phyloP scores from a whole-genome alignment of 2,329 filamentous ascomycete genomes.

The Aspergillus pseudoterreus region DNA sequence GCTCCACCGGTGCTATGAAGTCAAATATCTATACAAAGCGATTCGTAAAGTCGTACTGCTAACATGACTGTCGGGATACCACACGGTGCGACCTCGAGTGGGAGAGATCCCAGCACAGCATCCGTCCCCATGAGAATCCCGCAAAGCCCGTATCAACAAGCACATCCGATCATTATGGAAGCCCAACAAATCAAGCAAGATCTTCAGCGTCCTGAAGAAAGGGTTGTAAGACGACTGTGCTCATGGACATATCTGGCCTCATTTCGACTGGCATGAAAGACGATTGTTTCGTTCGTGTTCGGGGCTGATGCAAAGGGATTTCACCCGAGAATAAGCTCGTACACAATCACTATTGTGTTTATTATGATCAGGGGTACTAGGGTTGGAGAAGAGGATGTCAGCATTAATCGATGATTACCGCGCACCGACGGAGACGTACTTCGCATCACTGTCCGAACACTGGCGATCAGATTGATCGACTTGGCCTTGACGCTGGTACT shows the following conservation, averaged over 20 bases:
- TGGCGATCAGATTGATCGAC: constrained; percentile 83
- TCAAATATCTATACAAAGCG: constrained; percentile 1
- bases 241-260: no score
- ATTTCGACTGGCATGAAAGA: no score
- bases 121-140: not conserved
- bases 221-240: no score
- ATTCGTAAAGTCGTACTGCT: not conserved
- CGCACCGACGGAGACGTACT: constrained; percentile 56
- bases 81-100: not conserved
- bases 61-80: not conserved
- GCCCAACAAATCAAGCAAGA: no score
- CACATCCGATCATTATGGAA: no score
- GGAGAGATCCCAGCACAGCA: not conserved
- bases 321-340: constrained; percentile 73
- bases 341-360: constrained; percentile 78
- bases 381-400: not conserved
- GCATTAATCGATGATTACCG: not conserved
- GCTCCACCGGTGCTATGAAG: not conserved
- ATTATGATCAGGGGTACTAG: constrained; percentile 75
- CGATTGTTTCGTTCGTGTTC: not conserved
- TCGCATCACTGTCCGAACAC: constrained; percentile 86
- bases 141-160: no score
- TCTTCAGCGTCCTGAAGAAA: no score
- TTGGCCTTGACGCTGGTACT: constrained; percentile 81
- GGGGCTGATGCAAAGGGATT: not conserved